Evolutionary conservation across 2,329 filamentous ascomycete genomes (phyloP).

Genomic region (Botrytis cinerea): DNA sequence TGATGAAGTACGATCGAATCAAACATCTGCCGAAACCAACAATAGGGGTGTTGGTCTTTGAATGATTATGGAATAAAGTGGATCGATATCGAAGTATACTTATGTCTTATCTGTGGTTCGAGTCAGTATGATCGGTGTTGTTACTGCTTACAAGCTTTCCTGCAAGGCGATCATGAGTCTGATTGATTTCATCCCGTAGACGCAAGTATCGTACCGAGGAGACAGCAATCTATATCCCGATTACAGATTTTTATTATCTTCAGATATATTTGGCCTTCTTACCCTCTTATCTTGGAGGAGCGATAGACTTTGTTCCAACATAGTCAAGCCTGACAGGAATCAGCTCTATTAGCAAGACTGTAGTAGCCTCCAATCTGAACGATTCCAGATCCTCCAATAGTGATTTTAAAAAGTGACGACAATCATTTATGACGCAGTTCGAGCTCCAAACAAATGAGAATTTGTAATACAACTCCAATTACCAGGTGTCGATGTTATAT

Average conservation of each 20-base stretch:
- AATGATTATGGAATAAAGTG: accelerated
- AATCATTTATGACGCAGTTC: neutral
- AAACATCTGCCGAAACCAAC: neutral
- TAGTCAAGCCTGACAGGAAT: neutral
- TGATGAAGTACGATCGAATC: neutral
- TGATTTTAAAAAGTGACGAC: neutral
- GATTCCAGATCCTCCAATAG: neutral
- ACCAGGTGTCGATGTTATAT: neutral
- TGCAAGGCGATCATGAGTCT: neutral
- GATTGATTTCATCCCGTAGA: accelerated
- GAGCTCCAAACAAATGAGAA: neutral
- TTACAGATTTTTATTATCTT: neutral
- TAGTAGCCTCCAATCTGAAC: neutral
- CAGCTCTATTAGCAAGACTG: neutral
- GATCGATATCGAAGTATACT: neutral
- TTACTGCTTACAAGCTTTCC: neutral
- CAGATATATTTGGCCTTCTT: neutral
- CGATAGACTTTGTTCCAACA: neutral
- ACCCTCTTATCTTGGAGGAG: neutral
- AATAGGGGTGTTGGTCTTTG: neutral
- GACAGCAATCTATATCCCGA: too few relatives aligned
- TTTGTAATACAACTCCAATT: neutral
- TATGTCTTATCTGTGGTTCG: neutral
- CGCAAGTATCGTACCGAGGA: neutral
- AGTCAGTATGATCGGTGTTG: accelerated